Percentiles rank a stretch among this genome's conserved stretches.
These are phyloP conservation scores for Tetrapisispora iriomotensis DNA, from an alignment of 805 yeast species.

Conservation along the genomic window DNA sequence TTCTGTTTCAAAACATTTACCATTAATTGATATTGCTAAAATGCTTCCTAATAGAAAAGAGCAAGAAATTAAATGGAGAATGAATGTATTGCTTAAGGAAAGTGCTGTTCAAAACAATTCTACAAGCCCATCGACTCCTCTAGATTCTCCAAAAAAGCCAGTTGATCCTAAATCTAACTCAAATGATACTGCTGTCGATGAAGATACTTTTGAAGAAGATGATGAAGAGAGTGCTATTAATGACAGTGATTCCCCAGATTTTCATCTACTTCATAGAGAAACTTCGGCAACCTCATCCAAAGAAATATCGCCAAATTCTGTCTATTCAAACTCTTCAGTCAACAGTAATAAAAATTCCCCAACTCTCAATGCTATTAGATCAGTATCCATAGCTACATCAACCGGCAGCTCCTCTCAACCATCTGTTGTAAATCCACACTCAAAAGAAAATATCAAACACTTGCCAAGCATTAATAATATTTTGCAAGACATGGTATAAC, in stretches of 20 bases:
- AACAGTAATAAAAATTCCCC: conserved; percentile 1
- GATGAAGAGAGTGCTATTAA: conserved; percentile 2
- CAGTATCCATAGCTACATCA: not conserved
- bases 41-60: conserved; percentile 65
- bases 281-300: conserved; percentile 8
- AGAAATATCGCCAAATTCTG: conserved; percentile 14
- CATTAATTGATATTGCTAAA: conserved; percentile 64
- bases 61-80: conserved; percentile 59
- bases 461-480: conserved; percentile 17
- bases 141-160: conserved; percentile 4
- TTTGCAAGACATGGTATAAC: conserved; percentile 10
- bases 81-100: conserved; percentile 26
- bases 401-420: conserved; percentile 1
- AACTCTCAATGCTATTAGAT: not conserved
- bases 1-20: conserved; percentile 47
- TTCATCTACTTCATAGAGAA: not conserved
- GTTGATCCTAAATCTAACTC: not conserved
- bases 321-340: conserved; percentile 5
- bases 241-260: conserved; percentile 9
- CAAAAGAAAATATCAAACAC: conserved; percentile 2
- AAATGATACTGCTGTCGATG: conserved; percentile 1
- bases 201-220: conserved; percentile 4
- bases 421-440: conserved; percentile 1
- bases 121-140: conserved; percentile 16
- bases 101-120: not conserved